phyloP scores from a whole-genome alignment of 2,329 filamentous ascomycete genomes.

The Aphanocladium album region DNA sequence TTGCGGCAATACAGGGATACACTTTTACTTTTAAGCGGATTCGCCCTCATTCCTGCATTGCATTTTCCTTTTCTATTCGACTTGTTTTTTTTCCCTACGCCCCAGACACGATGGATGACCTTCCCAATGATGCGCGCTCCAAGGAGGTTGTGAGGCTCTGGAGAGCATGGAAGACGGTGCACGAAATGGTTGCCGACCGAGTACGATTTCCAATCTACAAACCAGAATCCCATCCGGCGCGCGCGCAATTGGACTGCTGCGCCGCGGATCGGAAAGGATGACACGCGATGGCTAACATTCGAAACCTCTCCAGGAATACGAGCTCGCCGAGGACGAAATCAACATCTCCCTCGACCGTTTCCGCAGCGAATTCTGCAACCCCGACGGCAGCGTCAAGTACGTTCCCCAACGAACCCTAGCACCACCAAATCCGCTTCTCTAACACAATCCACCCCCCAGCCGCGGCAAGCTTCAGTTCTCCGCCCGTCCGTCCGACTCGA shows the following conservation, averaged over 20 bases:
- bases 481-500: constrained; percentile 74
- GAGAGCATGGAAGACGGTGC: constrained; percentile 88
- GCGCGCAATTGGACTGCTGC: neutral
- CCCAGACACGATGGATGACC: constrained; percentile 31
- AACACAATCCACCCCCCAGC: constrained; percentile 42
- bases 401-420: neutral
- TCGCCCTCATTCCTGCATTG: neutral
- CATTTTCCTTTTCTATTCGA: neutral
- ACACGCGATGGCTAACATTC: neutral
- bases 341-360: constrained; percentile 83
- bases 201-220: constrained; percentile 46
- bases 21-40: neutral
- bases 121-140: constrained; percentile 45
- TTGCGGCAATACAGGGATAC: neutral
- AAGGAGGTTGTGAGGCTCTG: constrained; percentile 67
- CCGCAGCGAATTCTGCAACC: constrained; percentile 63
- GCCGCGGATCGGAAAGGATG: neutral
- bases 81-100: neutral
- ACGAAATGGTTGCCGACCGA: constrained; percentile 90
- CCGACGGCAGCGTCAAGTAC: constrained; percentile 72
- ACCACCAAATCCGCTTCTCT: neutral
- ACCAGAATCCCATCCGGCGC: too few species aligned
- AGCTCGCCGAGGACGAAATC: constrained; percentile 84
- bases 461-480: constrained; percentile 83
- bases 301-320: constrained; percentile 66